Percentiles rank a stretch among this genome's conserved stretches.
phyloP scores from a whole-genome alignment of 2,329 filamentous ascomycete genomes.

The Penicillium sp. region DNA sequence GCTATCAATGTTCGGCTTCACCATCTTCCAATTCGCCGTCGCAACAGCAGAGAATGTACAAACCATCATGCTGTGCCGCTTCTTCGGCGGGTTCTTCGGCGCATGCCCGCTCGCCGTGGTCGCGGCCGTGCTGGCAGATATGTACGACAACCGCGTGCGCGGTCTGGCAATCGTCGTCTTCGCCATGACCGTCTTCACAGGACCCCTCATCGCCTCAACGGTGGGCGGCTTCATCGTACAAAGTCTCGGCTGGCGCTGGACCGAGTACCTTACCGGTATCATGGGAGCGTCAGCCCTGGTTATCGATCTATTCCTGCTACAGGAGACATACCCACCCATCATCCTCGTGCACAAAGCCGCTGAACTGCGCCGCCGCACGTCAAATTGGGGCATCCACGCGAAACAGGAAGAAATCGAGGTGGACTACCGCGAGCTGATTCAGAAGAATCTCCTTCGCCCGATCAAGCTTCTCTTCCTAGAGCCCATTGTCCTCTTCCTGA shows the following conservation, averaged over 20 bases:
- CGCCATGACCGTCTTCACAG: conserved; percentile 54
- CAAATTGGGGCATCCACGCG: conserved; percentile 47
- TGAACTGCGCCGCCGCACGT: conserved; percentile 13
- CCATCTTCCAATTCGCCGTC: conserved; percentile 53
- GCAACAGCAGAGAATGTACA: conserved; percentile 56
- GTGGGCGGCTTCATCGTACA: conserved; percentile 57
- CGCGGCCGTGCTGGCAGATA: conserved; percentile 59
- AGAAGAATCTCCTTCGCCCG: conserved; percentile 54
- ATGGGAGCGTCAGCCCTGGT: conserved; percentile 56
- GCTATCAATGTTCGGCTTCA: conserved; percentile 54
- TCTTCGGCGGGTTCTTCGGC: conserved; percentile 57
- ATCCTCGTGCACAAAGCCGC: conserved; percentile 55
- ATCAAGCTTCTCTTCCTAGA: conserved; percentile 47
- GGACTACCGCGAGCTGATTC: conserved; percentile 8
- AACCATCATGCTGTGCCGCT: conserved; percentile 55
- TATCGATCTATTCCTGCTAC: conserved; percentile 54
- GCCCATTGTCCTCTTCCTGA: conserved; percentile 47
- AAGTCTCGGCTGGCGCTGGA: conserved; percentile 58
- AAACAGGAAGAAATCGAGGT: conserved; percentile 49
- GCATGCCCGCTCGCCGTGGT: conserved; percentile 57
- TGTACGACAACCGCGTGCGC: conserved; percentile 54
- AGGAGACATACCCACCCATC: conserved; percentile 60
- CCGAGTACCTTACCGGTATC: conserved; percentile 55
- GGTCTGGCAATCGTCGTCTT: conserved; percentile 53
- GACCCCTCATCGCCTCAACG: conserved; percentile 55